Percentiles rank a stretch among this genome's conserved stretches.
Evolutionary conservation across 2,329 filamentous ascomycete genomes (phyloP).

Genomic region (Phialophora chinensis): DNA sequence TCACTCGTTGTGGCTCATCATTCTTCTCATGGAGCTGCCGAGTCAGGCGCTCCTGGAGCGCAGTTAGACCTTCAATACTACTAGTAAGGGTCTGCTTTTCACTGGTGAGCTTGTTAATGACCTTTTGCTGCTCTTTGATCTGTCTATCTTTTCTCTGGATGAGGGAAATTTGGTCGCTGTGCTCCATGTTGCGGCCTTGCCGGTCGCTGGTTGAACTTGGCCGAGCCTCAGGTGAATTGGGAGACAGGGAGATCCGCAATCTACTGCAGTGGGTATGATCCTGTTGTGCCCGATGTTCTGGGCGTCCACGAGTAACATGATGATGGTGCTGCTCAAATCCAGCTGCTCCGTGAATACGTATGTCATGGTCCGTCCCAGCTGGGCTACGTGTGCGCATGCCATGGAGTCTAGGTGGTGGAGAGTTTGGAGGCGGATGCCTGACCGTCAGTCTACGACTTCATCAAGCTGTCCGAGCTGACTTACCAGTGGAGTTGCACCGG

Average conservation of each 20-base stretch:
- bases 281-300: neutral
- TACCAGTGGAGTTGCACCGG: neutral
- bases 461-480: neutral
- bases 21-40: constrained; percentile 1
- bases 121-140: neutral
- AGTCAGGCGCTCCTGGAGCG: neutral
- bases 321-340: neutral
- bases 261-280: neutral
- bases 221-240: neutral
- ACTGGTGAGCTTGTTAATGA: neutral
- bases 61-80: neutral
- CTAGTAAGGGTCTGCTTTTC: neutral
- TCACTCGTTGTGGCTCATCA: neutral
- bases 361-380: neutral
- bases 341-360: neutral
- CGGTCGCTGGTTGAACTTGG: neutral
- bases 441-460: neutral
- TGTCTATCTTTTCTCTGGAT: neutral
- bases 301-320: neutral
- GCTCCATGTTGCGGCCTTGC: neutral
- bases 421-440: neutral
- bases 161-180: neutral
- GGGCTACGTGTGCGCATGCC: neutral
- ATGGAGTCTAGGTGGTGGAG: neutral
- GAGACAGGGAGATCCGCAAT: neutral